Percentiles rank a stretch among this genome's conserved stretches.
These are phyloP conservation scores for Paraconiothyrium sp. DNA, from an alignment of 2,329 filamentous ascomycete species.

Conservation along the genomic window DNA sequence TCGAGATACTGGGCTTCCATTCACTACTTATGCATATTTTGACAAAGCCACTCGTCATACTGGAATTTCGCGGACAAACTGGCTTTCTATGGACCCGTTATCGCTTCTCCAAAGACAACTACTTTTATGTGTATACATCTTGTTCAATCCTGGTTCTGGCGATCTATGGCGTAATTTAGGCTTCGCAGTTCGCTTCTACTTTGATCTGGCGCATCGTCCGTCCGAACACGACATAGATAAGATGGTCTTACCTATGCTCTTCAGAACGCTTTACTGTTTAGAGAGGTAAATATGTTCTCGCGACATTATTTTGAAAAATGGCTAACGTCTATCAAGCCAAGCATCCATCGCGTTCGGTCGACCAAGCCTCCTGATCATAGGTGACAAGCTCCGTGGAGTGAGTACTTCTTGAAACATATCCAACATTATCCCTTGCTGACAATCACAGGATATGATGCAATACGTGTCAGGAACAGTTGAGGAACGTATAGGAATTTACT, in stretches of 20 bases:
- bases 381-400: conserved; percentile 5
- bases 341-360: conserved; percentile 2
- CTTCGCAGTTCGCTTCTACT: conserved; percentile 3
- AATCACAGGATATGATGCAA: not conserved
- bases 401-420: not conserved
- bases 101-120: not conserved
- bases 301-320: too few relatives aligned
- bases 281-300: not conserved
- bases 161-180: conserved; percentile 9
- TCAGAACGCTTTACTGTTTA: conserved; percentile 8
- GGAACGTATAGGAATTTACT: not conserved
- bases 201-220: conserved; percentile 7
- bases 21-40: conserved; percentile 1
- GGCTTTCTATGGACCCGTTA: not conserved
- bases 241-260: not conserved
- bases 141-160: not conserved
- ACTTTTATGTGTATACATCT: not conserved
- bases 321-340: not conserved
- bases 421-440: not conserved
- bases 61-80: not conserved
- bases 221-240: conserved; percentile 5
- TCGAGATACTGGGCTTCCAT: not conserved
- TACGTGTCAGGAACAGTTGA: not conserved
- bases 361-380: conserved; percentile 7
- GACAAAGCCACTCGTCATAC: not conserved